Evolutionary conservation across 768 basidiomycete genomes (phyloP), one percentile per base, ranked within the genome.

Genomic region (Tricholoma flavovirens): DNA sequence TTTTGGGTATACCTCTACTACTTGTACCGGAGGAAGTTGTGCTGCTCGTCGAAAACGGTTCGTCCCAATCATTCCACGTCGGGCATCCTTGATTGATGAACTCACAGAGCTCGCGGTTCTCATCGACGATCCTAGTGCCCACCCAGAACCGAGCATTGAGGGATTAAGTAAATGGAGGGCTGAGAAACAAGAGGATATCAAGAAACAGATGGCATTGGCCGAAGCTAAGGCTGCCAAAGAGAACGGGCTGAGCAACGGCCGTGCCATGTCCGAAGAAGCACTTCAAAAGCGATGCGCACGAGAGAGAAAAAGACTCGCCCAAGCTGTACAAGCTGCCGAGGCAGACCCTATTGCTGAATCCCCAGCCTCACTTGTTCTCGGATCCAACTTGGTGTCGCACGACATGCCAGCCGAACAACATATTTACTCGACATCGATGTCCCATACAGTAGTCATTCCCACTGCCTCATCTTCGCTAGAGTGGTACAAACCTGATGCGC

Each of bases 1-100:
- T 99, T 67, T 77, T 99, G 32, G 97, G 97, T 6, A 73, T 93
- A n/a, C 97, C 97, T 1, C 75, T 97, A 5, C 74, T 90, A 7
- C 75, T 98, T 1, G 82, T 91, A 71, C 91, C 93, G 0, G 97
- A 99, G 70, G 97, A 98, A 67, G 92, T 87, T 8, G 91, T 90
- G 10, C 77, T 95, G 30, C 83, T 98, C 5, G 82, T 98, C 12
- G 80, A 87, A 61, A 88, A 89, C 58, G 83, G 97, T 93, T 57
- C 51, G 78, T 62, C 46, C 14, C 24, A 36, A 57, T 53, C 19
- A 48, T 36, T 19, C 10, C 17, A 38, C 6, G 14, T 12, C 14
- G 12, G 14, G 36, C 40, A 48, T 32, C 26, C 26, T 36, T 57
- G 53, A 59, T 57, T 57, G 52, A 54, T 50, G 11, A 53, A 53